Percentiles rank a stretch among this genome's conserved stretches.
Conservation (phyloP, 2,329 filamentous ascomycete genomes). For the Xylariaceae sp. region DNA sequence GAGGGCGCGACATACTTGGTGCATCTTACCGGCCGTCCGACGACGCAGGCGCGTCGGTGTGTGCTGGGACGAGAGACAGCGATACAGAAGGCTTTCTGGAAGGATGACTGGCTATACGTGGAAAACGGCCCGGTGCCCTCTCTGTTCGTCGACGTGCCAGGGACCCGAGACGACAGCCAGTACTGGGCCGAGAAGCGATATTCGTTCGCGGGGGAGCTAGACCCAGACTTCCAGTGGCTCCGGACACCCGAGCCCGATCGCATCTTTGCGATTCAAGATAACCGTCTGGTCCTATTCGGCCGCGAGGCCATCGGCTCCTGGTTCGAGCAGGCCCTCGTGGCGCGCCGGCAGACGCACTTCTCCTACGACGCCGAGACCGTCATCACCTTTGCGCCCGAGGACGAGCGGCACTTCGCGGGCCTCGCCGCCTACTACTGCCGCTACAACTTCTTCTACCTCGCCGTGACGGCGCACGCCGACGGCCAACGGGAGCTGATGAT, state of each 20-base stretch:
- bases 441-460: conserved; percentile 62
- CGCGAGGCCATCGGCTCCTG: conserved; percentile 52
- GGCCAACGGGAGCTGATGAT: conserved; percentile 55
- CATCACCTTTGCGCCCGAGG: conserved; percentile 47
- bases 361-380: conserved; percentile 57
- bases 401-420: conserved; percentile 59
- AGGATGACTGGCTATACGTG: conserved; percentile 60
- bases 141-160: conserved; percentile 48
- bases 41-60: conserved; percentile 46
- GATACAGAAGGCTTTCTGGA: conserved; percentile 58
- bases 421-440: conserved; percentile 60
- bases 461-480: conserved; percentile 52
- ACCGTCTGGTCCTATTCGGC: conserved; percentile 43
- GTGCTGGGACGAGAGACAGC: conserved; percentile 52
- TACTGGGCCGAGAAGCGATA: conserved; percentile 50
- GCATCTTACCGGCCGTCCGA: conserved; percentile 48
- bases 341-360: conserved; percentile 53
- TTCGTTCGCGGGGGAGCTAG: conserved; percentile 40
- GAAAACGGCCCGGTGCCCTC: conserved; percentile 54
- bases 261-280: conserved; percentile 38
- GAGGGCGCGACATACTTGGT: conserved; percentile 51
- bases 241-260: conserved; percentile 51
- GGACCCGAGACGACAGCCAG: conserved; percentile 37
- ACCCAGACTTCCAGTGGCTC: conserved; percentile 54
- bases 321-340: conserved; percentile 55